Evolutionary conservation across 2,329 filamentous ascomycete genomes (phyloP).

Genomic region (Xylaria multiplex): DNA sequence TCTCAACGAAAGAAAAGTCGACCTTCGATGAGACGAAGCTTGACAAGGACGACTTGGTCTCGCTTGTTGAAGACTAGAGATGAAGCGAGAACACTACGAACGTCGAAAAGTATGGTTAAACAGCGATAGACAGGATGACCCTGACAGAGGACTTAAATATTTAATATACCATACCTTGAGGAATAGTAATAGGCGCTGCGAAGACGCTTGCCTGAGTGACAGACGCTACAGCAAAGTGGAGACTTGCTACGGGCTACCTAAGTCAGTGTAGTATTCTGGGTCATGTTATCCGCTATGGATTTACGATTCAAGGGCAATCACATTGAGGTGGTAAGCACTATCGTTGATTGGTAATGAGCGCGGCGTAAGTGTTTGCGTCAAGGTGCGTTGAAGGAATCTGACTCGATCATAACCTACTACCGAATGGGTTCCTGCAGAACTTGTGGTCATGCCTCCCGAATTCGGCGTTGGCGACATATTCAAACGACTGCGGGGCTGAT

Average conservation of each 20-base stretch:
- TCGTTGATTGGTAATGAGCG: neutral
- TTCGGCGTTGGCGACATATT: neutral
- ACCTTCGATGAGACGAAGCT: neutral
- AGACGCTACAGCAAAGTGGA: constrained; percentile 21
- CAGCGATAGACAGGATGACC: neutral
- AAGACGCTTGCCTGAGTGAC: constrained; percentile 13
- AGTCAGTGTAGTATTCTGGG: constrained; percentile 10
- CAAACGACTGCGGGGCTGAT: neutral
- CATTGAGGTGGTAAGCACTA: neutral
- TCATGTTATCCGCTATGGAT: constrained; percentile 4
- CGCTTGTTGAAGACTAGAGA: neutral
- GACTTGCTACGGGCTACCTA: constrained; percentile 14
- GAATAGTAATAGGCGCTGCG: constrained; percentile 9
- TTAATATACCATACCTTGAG: neutral
- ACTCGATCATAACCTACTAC: constrained; percentile 6
- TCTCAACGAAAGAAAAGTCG: neutral
- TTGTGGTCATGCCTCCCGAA: constrained; percentile 7
- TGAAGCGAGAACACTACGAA: neutral
- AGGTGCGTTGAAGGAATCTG: neutral
- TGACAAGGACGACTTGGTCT: neutral
- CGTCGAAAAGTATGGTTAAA: neutral
- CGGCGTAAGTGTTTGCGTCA: neutral
- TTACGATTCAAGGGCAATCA: neutral
- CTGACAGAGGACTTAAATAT: constrained; percentile 15
- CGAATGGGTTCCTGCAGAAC: no score